These are phyloP conservation scores for Neostapfia colusana DNA, from an alignment of 176 grass and related monocot species.

Conservation along the genomic window DNA sequence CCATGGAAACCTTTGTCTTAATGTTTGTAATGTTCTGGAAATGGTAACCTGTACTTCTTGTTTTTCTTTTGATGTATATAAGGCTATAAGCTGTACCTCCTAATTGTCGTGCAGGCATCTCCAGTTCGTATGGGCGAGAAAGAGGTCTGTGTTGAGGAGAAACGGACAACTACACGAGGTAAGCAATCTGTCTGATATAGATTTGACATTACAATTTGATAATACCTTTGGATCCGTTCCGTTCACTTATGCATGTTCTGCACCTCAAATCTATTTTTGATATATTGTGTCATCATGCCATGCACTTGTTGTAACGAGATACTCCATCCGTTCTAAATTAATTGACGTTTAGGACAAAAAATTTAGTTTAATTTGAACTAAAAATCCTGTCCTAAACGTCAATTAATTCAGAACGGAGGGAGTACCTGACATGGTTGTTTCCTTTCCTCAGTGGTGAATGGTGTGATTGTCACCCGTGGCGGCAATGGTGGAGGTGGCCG, in stretches of 20 bases:
- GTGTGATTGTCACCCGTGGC: constrained; percentile 38
- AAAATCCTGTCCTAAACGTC: too few species aligned
- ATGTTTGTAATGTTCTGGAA: background rate
- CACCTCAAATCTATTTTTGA: background rate
- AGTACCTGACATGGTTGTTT: too few species aligned
- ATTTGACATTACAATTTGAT: background rate
- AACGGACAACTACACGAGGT: constrained; percentile 60
- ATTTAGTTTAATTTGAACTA: too few species aligned
- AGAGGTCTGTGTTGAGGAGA: constrained; percentile 61
- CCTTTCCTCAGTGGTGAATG: constrained; percentile 37
- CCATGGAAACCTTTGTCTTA: background rate
- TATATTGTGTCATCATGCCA: background rate
- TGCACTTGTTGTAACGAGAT: background rate
- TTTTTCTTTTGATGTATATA: background rate
- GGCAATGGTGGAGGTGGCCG: constrained; percentile 36
- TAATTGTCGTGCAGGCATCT: constrained; percentile 51
- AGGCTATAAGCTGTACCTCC: background rate
- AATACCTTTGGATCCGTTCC: too few species aligned
- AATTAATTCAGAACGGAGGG: too few species aligned
- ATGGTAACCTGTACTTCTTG: background rate
- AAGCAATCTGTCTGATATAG: background rate
- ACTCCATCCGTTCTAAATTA: too few species aligned
- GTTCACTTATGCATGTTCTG: background rate
- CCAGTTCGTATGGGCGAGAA: constrained; percentile 51
- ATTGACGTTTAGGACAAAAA: too few species aligned